Percentiles rank a stretch among this genome's conserved stretches.
Conservation (phyloP, 345 rosid species). For the Populus ilicifolia region DNA sequence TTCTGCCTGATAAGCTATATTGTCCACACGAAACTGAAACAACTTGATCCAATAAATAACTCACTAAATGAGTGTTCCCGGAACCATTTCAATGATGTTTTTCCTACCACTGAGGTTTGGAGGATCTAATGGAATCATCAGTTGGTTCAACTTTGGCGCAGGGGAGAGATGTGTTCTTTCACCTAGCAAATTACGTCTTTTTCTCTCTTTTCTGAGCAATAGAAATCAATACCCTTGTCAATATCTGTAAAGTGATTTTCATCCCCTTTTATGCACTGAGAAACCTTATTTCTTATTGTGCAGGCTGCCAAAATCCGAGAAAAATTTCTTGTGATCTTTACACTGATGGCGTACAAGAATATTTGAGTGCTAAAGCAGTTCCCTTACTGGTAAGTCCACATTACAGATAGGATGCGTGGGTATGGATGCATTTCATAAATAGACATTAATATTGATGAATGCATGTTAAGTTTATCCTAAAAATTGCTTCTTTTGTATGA, state of each 20-base stretch:
- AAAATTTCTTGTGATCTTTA: slow-evolving; percentile 42
- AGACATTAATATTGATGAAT: background rate
- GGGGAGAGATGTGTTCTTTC: background rate
- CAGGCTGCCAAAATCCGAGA: slow-evolving; percentile 48
- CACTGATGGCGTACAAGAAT: slow-evolving; percentile 24
- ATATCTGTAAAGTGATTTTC: background rate
- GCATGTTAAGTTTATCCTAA: background rate
- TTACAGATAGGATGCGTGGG: background rate
- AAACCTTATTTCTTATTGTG: slow-evolving; percentile 3
- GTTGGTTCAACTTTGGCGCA: background rate
- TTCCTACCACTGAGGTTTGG: background rate
- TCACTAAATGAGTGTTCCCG: background rate
- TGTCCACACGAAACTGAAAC: background rate
- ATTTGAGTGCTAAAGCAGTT: slow-evolving; percentile 33
- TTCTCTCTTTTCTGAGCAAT: background rate
- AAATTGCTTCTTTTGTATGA: background rate
- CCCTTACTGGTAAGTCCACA: slow-evolving; percentile 26
- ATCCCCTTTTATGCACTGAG: background rate
- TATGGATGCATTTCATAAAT: background rate
- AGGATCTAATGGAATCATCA: background rate
- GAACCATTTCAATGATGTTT: background rate
- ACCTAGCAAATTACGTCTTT: background rate
- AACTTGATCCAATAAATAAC: background rate
- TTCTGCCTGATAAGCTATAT: background rate
- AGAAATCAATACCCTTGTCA: background rate